Percentiles rank a stretch among this genome's conserved stretches.
phyloP scores from a whole-genome alignment of 805 yeast genomes.

The Ogataea glucozyma region DNA sequence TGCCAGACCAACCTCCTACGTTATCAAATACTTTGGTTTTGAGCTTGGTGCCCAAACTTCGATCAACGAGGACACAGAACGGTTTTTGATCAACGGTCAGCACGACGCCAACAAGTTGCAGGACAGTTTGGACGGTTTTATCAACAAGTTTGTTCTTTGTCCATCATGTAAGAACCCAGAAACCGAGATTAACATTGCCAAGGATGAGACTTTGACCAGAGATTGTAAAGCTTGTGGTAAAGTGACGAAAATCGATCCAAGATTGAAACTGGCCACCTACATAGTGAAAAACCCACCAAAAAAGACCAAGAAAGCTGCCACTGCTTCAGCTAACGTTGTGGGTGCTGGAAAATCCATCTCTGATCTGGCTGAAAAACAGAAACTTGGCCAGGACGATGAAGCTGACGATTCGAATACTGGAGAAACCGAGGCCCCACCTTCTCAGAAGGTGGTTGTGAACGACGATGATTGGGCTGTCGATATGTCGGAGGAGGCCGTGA shows the following conservation, averaged over 20 bases:
- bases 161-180: slow-evolving; percentile 96
- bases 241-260: slow-evolving; percentile 77
- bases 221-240: slow-evolving; percentile 99
- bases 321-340: slow-evolving; percentile 85
- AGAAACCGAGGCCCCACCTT: slow-evolving; percentile 55
- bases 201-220: slow-evolving; percentile 72
- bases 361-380: slow-evolving; percentile 65
- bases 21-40: slow-evolving; percentile 92
- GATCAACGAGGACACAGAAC: slow-evolving; percentile 74
- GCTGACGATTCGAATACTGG: slow-evolving; percentile 36
- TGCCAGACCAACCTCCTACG: slow-evolving; percentile 88
- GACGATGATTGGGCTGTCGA: slow-evolving; percentile 98
- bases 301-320: slow-evolving; percentile 77
- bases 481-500: slow-evolving; percentile 93
- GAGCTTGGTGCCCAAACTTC: slow-evolving; percentile 97
- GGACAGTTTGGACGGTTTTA: slow-evolving; percentile 92
- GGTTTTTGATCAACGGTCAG: slow-evolving; percentile 91
- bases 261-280: slow-evolving; percentile 83
- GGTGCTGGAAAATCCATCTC: slow-evolving; percentile 84
- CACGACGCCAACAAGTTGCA: slow-evolving; percentile 90
- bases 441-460: slow-evolving; percentile 64
- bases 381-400: slow-evolving; percentile 37
- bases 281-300: slow-evolving; percentile 88
- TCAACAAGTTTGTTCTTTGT: slow-evolving; percentile 89
- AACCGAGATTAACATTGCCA: slow-evolving; percentile 83